phyloP scores from a whole-genome alignment of 1,284 basidiomycete genomes.

The Pterula multifida region DNA sequence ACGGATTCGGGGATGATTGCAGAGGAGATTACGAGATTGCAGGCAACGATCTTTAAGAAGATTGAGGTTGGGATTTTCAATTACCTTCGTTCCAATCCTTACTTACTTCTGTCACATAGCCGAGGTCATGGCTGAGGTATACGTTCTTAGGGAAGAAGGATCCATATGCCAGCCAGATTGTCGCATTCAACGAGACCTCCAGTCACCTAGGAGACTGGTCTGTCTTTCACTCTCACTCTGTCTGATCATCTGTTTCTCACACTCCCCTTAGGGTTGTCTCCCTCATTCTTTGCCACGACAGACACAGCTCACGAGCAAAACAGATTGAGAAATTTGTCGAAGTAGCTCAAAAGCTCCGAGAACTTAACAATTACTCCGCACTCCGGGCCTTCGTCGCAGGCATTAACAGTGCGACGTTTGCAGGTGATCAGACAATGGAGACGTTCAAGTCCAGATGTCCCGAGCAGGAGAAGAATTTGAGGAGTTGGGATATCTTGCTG shows the following conservation, averaged over 20 bases:
- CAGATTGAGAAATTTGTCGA: constrained; percentile 73
- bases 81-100: too few species aligned
- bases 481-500: constrained; percentile 68
- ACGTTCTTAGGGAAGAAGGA: constrained; percentile 60
- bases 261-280: constrained; percentile 55
- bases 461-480: constrained; percentile 55
- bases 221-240: constrained; percentile 12
- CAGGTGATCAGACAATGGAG: constrained; percentile 61
- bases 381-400: constrained; percentile 72
- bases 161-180: constrained; percentile 49
- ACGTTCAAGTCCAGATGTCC: constrained; percentile 48
- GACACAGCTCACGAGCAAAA: constrained; percentile 45
- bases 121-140: constrained; percentile 69
- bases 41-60: constrained; percentile 48
- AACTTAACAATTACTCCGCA: constrained; percentile 69
- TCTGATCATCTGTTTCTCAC: background rate
- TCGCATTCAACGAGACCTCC: constrained; percentile 54
- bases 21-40: constrained; percentile 64
- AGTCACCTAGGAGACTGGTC: constrained; percentile 72
- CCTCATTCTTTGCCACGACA: constrained; percentile 69
- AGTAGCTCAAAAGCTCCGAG: constrained; percentile 55
- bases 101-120: constrained; percentile 32
- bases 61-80: constrained; percentile 42
- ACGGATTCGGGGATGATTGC: constrained; percentile 55
- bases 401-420: constrained; percentile 64